Base-by-base conservation (phyloP, 2,329 filamentous ascomycete species). In the Fusarium tjaetaba region DNA sequence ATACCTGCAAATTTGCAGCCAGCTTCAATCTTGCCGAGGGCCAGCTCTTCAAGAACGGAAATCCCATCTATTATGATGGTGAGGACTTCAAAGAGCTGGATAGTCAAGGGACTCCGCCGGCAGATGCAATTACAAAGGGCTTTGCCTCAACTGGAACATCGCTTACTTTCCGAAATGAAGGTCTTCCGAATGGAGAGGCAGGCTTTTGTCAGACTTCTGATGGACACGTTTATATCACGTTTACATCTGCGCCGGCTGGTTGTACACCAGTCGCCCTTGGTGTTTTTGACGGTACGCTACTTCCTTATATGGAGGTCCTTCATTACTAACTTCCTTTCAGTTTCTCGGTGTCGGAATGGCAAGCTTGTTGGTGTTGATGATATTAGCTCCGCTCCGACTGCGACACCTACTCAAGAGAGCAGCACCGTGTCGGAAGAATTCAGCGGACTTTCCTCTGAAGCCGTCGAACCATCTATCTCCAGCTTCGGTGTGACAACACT, bases 81-180 rank as follows among this genome's bases (percentile, higher is more conserved):
- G 45, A 46, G 15, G 45, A 15, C 4, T 28, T 28, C 2, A 46
- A 46, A 22, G 13, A 28, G 3, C 18, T 46, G 0, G 13, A 46
- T 3, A 22, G 18, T 7, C 18, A 28, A 46, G 43, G 43, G 5
- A 0, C 2, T 14, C 43, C 43, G 4, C 26, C 43, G 5, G 0
- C 18, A 1, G 26, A 7, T 2, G 45, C 18, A 11, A 11, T 28
- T 1, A 28, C 45, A 0, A 28, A 28, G 26, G 20, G 18, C 0
- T 46, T 46, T 28, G 9, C 45, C 7, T 46, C 26, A 0, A 46
- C 45, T 28, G 45, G 45, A 15, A 15, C 13, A 15, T 5, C 5
- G 1, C 45, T 28, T 7, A 46, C 0, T 1, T 46, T 46, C 9
- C 13, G 3, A 0, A 28, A 28, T 22, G 13, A 46, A 0, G 18